Conservation (phyloP, 75 land plant species). For the Selaginella moellendorffii region DNA sequence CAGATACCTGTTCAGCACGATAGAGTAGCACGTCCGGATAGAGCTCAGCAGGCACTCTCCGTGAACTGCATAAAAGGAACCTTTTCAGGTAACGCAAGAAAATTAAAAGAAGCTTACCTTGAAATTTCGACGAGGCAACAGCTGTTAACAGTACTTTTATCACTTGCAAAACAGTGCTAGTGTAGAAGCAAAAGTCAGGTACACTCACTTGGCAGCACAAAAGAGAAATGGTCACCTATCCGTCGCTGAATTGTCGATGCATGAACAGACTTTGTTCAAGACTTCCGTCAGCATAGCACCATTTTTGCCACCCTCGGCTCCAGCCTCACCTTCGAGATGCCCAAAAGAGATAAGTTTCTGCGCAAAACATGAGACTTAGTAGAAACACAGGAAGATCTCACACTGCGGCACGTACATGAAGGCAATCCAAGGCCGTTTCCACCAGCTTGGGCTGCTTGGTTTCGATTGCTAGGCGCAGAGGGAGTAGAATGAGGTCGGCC, state of each 20-base stretch:
- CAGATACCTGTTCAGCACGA: conserved; percentile 80
- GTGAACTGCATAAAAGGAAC: conserved; percentile 54
- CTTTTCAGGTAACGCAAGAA: background rate
- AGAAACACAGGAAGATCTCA: background rate
- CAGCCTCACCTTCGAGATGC: conserved; percentile 97
- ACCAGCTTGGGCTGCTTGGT: conserved; percentile 74
- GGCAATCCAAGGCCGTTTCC: conserved; percentile 88
- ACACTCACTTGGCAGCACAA: conserved; percentile 10
- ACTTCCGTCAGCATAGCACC: conserved; percentile 57
- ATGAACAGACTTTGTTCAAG: conserved; percentile 77
- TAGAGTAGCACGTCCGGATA: conserved; percentile 76
- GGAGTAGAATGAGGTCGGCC: conserved; percentile 68
- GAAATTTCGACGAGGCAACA: conserved; percentile 75
- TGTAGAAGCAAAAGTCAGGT: conserved; percentile 3
- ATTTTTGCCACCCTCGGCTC: conserved; percentile 71
- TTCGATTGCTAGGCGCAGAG: conserved; percentile 85
- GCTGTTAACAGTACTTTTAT: conserved; percentile 90
- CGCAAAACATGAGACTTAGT: background rate
- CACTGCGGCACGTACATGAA: conserved; percentile 48
- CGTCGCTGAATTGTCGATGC: conserved; percentile 70
- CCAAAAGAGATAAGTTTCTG: conserved; percentile 98
- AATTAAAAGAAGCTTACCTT: conserved; percentile 62
- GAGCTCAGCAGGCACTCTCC: conserved; percentile 80
- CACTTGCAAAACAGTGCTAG: conserved; percentile 87
- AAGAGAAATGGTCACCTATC: conserved; percentile 43